phyloP scores from a whole-genome alignment of 495 filamentous ascomycete species.

The Penicillium verhagenii region DNA sequence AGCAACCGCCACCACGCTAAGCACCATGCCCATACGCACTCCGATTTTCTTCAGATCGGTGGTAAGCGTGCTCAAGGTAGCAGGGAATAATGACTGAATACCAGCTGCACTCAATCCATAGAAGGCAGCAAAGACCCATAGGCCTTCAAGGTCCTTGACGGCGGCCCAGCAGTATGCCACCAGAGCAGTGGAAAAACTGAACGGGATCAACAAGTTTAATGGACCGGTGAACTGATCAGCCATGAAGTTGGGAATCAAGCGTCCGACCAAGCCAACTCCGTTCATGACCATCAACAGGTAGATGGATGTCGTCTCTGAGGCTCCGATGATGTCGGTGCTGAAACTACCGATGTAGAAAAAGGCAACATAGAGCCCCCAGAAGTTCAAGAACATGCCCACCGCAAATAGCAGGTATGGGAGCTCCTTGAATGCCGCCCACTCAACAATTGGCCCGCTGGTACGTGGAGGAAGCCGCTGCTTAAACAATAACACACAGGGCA shows the following conservation, averaged over 20 bases:
- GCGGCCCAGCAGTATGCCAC: conserved; percentile 63
- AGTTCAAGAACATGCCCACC: conserved; percentile 61
- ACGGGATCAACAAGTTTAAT: conserved; percentile 60
- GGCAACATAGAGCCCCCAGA: conserved; percentile 69
- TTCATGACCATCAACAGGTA: conserved; percentile 74
- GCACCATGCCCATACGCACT: conserved; percentile 75
- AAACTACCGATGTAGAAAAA: conserved; percentile 74
- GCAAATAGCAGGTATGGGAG: conserved; percentile 65
- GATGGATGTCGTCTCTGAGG: conserved; percentile 55
- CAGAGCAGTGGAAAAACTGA: conserved; percentile 49
- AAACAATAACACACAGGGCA: conserved; percentile 54
- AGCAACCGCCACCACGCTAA: conserved; percentile 72
- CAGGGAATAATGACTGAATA: conserved; percentile 66
- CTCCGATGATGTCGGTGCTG: conserved; percentile 55
- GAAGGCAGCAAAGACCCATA: conserved; percentile 62
- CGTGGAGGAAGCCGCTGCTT: conserved; percentile 64
- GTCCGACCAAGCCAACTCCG: conserved; percentile 62
- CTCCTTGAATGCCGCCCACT: conserved; percentile 67
- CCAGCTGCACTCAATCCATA: conserved; percentile 63
- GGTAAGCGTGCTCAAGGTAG: conserved; percentile 59
- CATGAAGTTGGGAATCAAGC: conserved; percentile 61
- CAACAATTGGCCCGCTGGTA: conserved; percentile 61
- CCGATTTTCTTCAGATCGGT: conserved; percentile 67
- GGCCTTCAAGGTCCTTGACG: conserved; percentile 44
- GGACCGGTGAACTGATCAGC: conserved; percentile 65